Evolutionary conservation across 176 grass and related monocot genomes (phyloP).

Genomic region (Bolboschoenus planiculmis): DNA sequence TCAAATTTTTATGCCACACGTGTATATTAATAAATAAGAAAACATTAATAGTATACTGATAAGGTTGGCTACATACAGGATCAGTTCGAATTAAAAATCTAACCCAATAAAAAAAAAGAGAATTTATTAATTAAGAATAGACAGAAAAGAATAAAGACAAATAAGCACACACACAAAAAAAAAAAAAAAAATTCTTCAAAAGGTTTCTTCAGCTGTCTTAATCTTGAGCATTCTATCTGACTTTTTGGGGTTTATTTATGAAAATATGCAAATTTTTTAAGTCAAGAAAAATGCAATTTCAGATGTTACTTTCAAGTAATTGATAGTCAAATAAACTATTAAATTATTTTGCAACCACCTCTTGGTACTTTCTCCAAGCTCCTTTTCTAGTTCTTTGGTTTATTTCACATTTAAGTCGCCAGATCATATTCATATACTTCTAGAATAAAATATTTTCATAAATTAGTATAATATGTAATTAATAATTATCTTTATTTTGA

Average conservation of each 20-base stretch:
- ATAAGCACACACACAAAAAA: background rate
- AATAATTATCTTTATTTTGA: background rate
- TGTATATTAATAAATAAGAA: background rate
- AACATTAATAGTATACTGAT: background rate
- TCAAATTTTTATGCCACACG: background rate
- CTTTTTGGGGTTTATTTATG: background rate
- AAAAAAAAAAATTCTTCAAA: background rate
- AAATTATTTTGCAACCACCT: background rate
- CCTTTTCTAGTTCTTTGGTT: background rate
- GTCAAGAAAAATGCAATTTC: background rate
- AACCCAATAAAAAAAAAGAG: background rate
- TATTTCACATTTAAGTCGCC: background rate
- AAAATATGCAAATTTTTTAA: background rate
- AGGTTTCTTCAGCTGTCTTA: background rate
- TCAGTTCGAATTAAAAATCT: background rate
- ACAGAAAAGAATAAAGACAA: background rate
- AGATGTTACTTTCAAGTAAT: background rate
- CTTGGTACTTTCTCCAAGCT: background rate
- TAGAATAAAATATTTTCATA: too few species aligned
- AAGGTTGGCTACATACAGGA: background rate
- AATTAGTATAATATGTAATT: too few species aligned
- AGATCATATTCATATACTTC: background rate
- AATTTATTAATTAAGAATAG: background rate
- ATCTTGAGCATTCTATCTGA: background rate
- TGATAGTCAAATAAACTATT: background rate